Base-by-base conservation (phyloP, 768 basidiomycete species). In the Mycena galopus region DNA sequence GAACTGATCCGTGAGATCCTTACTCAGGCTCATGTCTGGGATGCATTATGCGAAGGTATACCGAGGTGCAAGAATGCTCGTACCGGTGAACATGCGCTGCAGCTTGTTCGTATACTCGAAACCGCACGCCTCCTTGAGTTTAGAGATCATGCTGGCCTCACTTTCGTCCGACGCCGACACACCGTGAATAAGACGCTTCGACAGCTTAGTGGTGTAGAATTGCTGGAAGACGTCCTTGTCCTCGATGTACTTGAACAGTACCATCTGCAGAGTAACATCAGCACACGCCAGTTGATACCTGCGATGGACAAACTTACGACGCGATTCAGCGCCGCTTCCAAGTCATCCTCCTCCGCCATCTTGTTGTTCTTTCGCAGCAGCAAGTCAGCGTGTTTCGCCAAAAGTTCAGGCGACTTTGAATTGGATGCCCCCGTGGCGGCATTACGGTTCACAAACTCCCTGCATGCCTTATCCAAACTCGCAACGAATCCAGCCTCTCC, bases 191-290 rank as follows among this genome's bases (percentile, higher is more conserved):
- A 99, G 91, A 72, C 97, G 96, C 80, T 94, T 95, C 39, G 95
- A 95, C 27, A 99, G 84, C 81, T 95, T 97, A 73, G 95, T 97
- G 19, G 93, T 94, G 84, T 99, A 99, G 88, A 97, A 99, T 21
- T 94, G 94, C 79, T 97, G 96, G 91, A 98, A 99, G 16, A 99
- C 95, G 75, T 99, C 97, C 86, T 98, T 98, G 87, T 99, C 97
- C 80, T 97, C 96, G 77, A 98, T 93, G 83, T 98, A 99, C 81
- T 96, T 96, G 93, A 99, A 98, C 59, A 99, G 85, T 17, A 95
- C 88, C 96, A 98, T 98, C 97, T 99, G 78, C 2, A 73, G 42
- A 17, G 82, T 69, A 69, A 83, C 81, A 71, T 58, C 81, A 78
- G 66, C 79, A 30, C 42, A 63, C 8, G 29, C 8, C 51, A 82